Evolutionary conservation across 2,329 filamentous ascomycete genomes (phyloP).

Genomic region (Cordyceps fumosorosea): DNA sequence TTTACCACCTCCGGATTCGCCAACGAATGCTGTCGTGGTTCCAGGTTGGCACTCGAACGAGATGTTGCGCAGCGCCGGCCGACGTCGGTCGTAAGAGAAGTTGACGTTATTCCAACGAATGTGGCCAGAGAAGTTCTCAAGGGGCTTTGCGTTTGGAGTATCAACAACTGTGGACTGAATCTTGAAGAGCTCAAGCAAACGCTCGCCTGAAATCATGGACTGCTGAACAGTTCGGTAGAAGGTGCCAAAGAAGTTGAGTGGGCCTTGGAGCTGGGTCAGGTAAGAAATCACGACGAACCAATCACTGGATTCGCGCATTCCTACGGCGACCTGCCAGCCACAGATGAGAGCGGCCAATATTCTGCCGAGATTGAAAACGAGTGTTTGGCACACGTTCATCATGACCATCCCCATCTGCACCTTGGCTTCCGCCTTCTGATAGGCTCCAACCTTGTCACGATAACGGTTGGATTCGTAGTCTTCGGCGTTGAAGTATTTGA

Average conservation of each 20-base stretch:
- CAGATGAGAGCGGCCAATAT: slow-evolving; percentile 66
- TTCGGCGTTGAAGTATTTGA: slow-evolving; percentile 86
- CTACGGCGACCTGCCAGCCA: slow-evolving; percentile 68
- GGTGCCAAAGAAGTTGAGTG: slow-evolving; percentile 83
- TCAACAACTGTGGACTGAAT: slow-evolving; percentile 90
- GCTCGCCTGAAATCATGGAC: slow-evolving; percentile 94
- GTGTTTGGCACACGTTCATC: slow-evolving; percentile 75
- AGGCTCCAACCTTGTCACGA: slow-evolving; percentile 60
- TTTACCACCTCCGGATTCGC: slow-evolving; percentile 94
- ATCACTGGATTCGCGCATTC: slow-evolving; percentile 58
- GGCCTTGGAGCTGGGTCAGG: slow-evolving; percentile 71
- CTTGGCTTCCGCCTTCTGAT: slow-evolving; percentile 67
- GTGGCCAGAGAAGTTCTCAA: slow-evolving; percentile 68
- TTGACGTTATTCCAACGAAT: slow-evolving; percentile 84
- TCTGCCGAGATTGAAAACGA: slow-evolving; percentile 73
- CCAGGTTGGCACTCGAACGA: slow-evolving; percentile 82
- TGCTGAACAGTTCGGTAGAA: slow-evolving; percentile 96
- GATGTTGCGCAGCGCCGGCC: slow-evolving; percentile 75
- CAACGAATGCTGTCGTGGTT: slow-evolving; percentile 91
- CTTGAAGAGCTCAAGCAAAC: slow-evolving; percentile 92
- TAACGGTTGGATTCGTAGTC: slow-evolving; percentile 72
- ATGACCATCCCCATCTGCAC: slow-evolving; percentile 70
- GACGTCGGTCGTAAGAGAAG: slow-evolving; percentile 84
- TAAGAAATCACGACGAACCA: slow-evolving; percentile 72
- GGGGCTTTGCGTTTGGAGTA: slow-evolving; percentile 52